phyloP scores from a whole-genome alignment of 805 yeast genomes.

The Tetrapisispora iriomotensis region DNA sequence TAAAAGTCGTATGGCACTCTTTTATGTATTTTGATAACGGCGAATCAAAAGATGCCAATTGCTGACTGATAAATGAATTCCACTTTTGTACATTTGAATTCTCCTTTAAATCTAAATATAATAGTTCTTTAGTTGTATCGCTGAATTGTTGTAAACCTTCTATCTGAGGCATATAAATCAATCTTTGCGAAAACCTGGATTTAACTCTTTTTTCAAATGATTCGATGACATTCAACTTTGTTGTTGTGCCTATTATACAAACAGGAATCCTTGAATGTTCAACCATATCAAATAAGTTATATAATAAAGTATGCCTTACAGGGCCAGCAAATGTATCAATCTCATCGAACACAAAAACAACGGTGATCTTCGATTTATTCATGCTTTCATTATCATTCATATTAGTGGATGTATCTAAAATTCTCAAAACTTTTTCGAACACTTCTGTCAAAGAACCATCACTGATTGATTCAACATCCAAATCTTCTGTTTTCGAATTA shows the following conservation, averaged over 20 bases:
- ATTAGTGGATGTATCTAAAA: conserved; percentile 32
- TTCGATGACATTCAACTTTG: conserved; percentile 68
- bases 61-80: conserved; percentile 34
- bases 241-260: conserved; percentile 70
- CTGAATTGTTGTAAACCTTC: conserved; percentile 40
- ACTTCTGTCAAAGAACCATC: conserved; percentile 50
- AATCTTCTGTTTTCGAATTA: conserved; percentile 8
- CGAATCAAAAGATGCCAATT: conserved; percentile 24
- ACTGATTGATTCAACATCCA: conserved; percentile 32
- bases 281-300: conserved; percentile 80
- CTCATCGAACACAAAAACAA: conserved; percentile 76
- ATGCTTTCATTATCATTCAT: conserved; percentile 13
- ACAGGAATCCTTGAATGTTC: conserved; percentile 64
- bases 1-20: conserved; percentile 47
- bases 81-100: conserved; percentile 25
- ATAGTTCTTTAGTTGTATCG: conserved; percentile 34
- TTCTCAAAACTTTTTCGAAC: conserved; percentile 45
- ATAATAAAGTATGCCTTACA: conserved; percentile 71
- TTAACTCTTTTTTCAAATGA: conserved; percentile 83
- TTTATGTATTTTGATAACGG: conserved; percentile 31
- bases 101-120: conserved; percentile 23
- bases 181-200: conserved; percentile 77
- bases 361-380: conserved; percentile 36
- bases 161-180: conserved; percentile 50
- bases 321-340: conserved; percentile 68